These are phyloP conservation scores for Jamesozyma spencerorum DNA, from an alignment of 805 yeast species.

Conservation along the genomic window DNA sequence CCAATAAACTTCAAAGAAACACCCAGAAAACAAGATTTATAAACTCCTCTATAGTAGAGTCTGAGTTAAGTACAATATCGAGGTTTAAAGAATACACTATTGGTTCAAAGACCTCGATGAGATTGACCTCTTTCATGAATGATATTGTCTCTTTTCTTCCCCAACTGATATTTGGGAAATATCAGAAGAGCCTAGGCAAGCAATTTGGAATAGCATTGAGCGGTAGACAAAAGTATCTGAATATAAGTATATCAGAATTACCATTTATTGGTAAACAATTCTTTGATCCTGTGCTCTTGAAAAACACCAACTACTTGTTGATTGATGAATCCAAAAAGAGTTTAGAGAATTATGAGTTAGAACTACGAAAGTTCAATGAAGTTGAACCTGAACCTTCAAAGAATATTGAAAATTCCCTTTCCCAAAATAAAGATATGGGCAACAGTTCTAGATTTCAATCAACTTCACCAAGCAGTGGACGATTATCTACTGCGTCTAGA, in stretches of 20 bases:
- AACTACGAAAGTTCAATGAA: constrained; percentile 7
- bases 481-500: background rate
- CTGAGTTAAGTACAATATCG: constrained; percentile 4
- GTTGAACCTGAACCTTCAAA: background rate
- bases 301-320: constrained; percentile 11
- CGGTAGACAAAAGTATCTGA: constrained; percentile 3
- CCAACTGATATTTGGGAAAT: constrained; percentile 16
- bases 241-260: constrained; percentile 10
- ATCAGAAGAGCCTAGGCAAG: constrained; percentile 2
- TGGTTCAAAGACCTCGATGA: constrained; percentile 1
- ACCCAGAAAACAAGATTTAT: background rate
- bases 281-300: constrained; percentile 11
- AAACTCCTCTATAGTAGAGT: constrained; percentile 3
- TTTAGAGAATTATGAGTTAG: background rate
- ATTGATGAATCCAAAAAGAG: constrained; percentile 11
- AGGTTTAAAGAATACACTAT: constrained; percentile 14
- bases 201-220: constrained; percentile 7
- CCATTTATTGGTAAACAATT: constrained; percentile 12
- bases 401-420: background rate
- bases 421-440: background rate
- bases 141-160: constrained; percentile 10
- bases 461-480: background rate
- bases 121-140: constrained; percentile 11
- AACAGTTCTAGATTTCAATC: background rate
- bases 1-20: too few relatives aligned